Percentiles rank a stretch among this genome's conserved stretches.
These are phyloP conservation scores for Ascochyta rabiei DNA, from an alignment of 2,329 filamentous ascomycete species.

Conservation along the genomic window DNA sequence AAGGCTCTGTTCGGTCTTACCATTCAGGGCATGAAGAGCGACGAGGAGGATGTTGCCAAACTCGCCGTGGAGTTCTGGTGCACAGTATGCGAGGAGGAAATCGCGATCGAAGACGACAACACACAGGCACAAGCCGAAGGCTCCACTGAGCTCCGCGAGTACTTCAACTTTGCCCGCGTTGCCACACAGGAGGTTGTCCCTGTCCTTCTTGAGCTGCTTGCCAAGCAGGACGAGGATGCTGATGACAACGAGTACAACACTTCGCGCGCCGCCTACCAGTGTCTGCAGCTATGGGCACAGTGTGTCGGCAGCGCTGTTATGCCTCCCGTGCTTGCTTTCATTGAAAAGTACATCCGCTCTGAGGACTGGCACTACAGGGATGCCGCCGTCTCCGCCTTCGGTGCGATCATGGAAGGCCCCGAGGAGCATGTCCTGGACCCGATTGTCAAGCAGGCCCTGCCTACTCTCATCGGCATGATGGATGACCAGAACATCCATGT, in stretches of 20 bases:
- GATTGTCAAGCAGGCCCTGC: slow-evolving; percentile 92
- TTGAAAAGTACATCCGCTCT: slow-evolving; percentile 85
- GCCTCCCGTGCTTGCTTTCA: slow-evolving; percentile 83
- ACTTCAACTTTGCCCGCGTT: slow-evolving; percentile 94
- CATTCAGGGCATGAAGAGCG: slow-evolving; percentile 97
- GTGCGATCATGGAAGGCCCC: slow-evolving; percentile 97
- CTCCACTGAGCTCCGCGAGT: slow-evolving; percentile 82
- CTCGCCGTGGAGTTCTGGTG: slow-evolving; percentile 99
- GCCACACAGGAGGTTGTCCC: slow-evolving; percentile 94
- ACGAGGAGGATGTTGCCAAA: slow-evolving; percentile 97
- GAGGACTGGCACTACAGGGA: slow-evolving; percentile 96
- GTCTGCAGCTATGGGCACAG: slow-evolving; percentile 92
- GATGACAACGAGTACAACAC: slow-evolving; percentile 97
- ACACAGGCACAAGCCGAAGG: slow-evolving; percentile 73
- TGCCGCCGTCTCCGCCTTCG: slow-evolving; percentile 95
- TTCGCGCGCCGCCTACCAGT: slow-evolving; percentile 93
- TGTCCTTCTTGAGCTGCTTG: slow-evolving; percentile 84
- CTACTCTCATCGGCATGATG: slow-evolving; percentile 91
- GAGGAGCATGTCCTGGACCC: slow-evolving; percentile 91
- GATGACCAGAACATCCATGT: slow-evolving; percentile 88
- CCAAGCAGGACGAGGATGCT: slow-evolving; percentile 97
- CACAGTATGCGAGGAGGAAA: slow-evolving; percentile 99
- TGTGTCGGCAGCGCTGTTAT: slow-evolving; percentile 86
- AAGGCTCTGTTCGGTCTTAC: slow-evolving; percentile 97
- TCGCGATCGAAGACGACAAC: slow-evolving; percentile 97